Conservation (phyloP, 169 alveolate species). For the Plasmodium malariae region DNA sequence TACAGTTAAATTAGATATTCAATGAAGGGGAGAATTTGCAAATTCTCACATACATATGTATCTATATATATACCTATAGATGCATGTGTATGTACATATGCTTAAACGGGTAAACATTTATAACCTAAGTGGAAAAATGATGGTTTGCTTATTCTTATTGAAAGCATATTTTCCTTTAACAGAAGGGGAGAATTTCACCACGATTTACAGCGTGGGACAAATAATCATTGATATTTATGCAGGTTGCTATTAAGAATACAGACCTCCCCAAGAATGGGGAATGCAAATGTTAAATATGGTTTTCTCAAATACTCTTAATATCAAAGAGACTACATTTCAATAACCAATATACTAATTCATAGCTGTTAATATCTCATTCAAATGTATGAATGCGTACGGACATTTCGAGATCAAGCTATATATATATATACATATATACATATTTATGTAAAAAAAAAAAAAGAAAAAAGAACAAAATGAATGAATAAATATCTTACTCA, state of each 20-base stretch:
- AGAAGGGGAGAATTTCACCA: not conserved
- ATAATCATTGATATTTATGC: constrained; percentile 20
- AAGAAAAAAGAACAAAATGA: constrained; percentile 18
- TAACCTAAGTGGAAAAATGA: no score
- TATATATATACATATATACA: no score
- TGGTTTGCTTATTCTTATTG: no score
- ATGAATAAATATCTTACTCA: constrained; percentile 33
- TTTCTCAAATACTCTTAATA: no score
- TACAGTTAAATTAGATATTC: no score
- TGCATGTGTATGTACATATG: not conserved
- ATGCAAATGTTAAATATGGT: constrained; percentile 53
- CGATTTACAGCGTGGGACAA: not conserved
- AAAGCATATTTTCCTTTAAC: not conserved
- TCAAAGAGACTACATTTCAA: no score
- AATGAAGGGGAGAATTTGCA: no score
- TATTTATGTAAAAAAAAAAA: no score
- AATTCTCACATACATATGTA: no score
- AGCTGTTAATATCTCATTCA: constrained; percentile 57
- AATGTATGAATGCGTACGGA: constrained; percentile 1
- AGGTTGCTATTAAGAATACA: constrained; percentile 41
- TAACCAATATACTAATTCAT: no score
- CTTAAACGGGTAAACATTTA: not conserved
- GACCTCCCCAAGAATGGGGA: constrained; percentile 41
- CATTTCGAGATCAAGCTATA: constrained; percentile 1
- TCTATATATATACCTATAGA: not conserved